Evolutionary conservation across 2,329 filamentous ascomycete species (phyloP), one percentile per base, ranked within the genome.

Genomic region (Alternaria brassicae): DNA sequence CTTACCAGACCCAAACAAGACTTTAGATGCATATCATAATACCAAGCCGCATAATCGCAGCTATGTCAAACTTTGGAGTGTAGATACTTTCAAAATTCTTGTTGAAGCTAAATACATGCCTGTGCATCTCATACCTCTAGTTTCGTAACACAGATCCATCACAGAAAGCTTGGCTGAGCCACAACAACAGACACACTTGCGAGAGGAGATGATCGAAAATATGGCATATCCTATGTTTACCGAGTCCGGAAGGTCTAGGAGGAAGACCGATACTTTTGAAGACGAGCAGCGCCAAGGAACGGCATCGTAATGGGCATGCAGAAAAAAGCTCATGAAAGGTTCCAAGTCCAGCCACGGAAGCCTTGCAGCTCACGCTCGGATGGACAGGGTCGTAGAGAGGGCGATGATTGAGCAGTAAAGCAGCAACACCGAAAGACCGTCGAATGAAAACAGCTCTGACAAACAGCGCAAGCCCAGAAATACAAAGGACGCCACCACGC

Each of bases 231-330:
- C 61, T 67, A 61, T 58, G 54, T 64, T 72, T 69, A 63, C 65
- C 60, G 61, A 62, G 61, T 61, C 63, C 58, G 52, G 54, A 60
- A 55, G 53, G 45, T 64, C 62, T 63, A 65, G 65, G 58, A 53
- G 58, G 52, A 61, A 65, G 62, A 67, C 63, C 68, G 68, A 68
- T 74, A 74, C 73, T 77, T 77, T 77, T 77, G 68, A 53, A 37
- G 59, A 64, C 64, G 63, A 61, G 58, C 62, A 65, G 61, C 63
- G 62, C 56, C 63, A 61, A 53, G 55, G 55, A 50, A 62, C 58
- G 55, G 60, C 50, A 53, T 56, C 62, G 66, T 66, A 60, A 67
- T 63, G 66, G 63, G 63, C 65, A 65, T 65, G 57, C 44, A 58
- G 27, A 61, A 56, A 54, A 56, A 56, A 51, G 55, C 51, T 61